Conservation (phyloP, 768 basidiomycete species). For the Calvatia gigantea region DNA sequence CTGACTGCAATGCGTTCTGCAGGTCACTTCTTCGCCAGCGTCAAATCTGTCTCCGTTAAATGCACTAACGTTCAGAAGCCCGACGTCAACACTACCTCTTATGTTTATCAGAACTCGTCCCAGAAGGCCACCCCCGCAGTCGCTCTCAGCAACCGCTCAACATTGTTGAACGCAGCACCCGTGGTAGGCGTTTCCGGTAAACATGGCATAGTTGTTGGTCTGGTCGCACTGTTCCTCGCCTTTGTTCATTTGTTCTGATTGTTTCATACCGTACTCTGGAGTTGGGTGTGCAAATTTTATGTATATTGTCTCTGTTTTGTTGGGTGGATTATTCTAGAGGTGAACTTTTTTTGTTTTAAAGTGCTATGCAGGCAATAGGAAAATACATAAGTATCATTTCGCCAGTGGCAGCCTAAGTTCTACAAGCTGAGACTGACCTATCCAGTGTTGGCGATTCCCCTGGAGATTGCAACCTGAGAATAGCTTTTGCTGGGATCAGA, state of each 20-base stretch:
- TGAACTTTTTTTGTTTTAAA: too few relatives aligned
- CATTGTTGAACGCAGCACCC: slow-evolving; percentile 38
- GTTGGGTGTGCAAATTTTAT: not conserved
- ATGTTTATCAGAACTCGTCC: slow-evolving; percentile 59
- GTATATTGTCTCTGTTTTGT: not conserved
- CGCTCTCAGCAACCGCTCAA: slow-evolving; percentile 55
- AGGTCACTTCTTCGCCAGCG: slow-evolving; percentile 71
- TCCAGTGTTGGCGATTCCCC: too few relatives aligned
- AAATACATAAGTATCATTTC: too few relatives aligned
- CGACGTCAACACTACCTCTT: slow-evolving; percentile 50
- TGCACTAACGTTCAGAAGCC: slow-evolving; percentile 51
- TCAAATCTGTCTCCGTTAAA: slow-evolving; percentile 58
- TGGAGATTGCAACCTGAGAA: too few relatives aligned
- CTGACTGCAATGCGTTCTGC: not conserved
- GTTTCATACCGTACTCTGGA: not conserved
- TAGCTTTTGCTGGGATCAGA: too few relatives aligned
- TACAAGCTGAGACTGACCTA: too few relatives aligned
- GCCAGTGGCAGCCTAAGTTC: too few relatives aligned
- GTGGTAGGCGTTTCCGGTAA: slow-evolving; percentile 18
- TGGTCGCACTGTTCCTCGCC: slow-evolving; percentile 21
- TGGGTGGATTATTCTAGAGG: too few relatives aligned
- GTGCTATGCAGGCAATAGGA: too few relatives aligned
- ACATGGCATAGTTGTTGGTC: slow-evolving; percentile 23
- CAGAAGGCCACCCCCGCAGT: slow-evolving; percentile 46
- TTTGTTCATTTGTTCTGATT: slow-evolving; percentile 17